Evolutionary conservation across 768 basidiomycete genomes (phyloP).

Genomic region (Pulveroboletus frians): DNA sequence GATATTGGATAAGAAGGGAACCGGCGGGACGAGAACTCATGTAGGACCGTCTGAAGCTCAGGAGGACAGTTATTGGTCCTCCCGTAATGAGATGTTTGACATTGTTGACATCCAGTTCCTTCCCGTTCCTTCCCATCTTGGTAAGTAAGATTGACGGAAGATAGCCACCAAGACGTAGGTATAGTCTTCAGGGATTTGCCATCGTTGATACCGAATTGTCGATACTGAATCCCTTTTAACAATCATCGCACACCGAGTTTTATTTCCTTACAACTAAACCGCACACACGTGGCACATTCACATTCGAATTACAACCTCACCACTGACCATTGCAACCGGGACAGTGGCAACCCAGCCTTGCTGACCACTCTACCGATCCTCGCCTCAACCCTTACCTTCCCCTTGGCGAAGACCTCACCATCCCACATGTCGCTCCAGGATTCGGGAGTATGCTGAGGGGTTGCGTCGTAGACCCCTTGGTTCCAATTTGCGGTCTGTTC

Average conservation of each 20-base stretch:
- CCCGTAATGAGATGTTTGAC: constrained; percentile 11
- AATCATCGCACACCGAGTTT: too few species aligned
- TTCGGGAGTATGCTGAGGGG: constrained; percentile 31
- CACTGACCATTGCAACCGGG: constrained; percentile 25
- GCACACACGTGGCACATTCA: too few species aligned
- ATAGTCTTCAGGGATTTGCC: too few species aligned
- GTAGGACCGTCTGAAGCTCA: not conserved
- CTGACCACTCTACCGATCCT: not conserved
- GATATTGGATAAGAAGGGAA: not conserved
- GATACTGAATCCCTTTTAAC: too few species aligned
- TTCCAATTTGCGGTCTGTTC: constrained; percentile 16
- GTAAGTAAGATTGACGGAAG: too few species aligned
- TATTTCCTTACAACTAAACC: not conserved
- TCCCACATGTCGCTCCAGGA: constrained; percentile 38
- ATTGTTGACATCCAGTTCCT: constrained; percentile 7
- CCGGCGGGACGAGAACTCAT: constrained; percentile 6
- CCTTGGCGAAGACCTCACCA: constrained; percentile 28
- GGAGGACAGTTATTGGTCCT: not conserved
- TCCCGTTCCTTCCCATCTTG: not conserved
- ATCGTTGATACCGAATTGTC: too few species aligned
- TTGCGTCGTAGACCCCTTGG: not conserved
- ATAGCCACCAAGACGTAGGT: too few species aligned
- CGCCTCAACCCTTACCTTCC: constrained; percentile 6
- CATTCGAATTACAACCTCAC: constrained; percentile 9
- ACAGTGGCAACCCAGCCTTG: not conserved